phyloP scores from a whole-genome alignment of 805 yeast species.

The Kazachstania bromeliacearum region DNA sequence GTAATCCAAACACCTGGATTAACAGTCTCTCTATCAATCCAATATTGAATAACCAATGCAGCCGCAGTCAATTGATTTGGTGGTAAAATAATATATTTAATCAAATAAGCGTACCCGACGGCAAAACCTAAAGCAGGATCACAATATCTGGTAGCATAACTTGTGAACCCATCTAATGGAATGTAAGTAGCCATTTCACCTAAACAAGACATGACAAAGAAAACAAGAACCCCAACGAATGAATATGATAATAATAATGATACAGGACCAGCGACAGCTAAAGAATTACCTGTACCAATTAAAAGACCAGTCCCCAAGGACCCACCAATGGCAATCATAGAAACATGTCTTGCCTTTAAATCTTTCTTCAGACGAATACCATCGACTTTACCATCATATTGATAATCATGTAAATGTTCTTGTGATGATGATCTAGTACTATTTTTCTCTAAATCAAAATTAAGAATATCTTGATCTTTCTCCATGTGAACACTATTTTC shows the following conservation, averaged over 20 bases:
- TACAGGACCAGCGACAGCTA: conserved; percentile 59
- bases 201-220: conserved; percentile 55
- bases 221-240: conserved; percentile 62
- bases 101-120: conserved; percentile 37
- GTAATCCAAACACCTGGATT: conserved; percentile 40
- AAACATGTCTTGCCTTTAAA: conserved; percentile 47
- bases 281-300: conserved; percentile 66
- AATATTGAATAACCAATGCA: conserved; percentile 38
- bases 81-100: conserved; percentile 39
- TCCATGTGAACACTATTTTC: neutral
- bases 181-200: conserved; percentile 63
- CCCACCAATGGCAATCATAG: conserved; percentile 76
- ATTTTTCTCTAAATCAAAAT: conserved; percentile 6
- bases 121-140: conserved; percentile 41
- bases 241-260: conserved; percentile 51
- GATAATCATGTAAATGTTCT: conserved; percentile 1
- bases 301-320: conserved; percentile 74
- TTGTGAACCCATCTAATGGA: conserved; percentile 60
- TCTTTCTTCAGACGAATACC: conserved; percentile 19
- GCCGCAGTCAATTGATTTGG: conserved; percentile 40
- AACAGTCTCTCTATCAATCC: conserved; percentile 34
- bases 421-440: neutral
- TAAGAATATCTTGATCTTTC: conserved; percentile 4
- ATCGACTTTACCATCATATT: conserved; percentile 12
- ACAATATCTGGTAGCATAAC: conserved; percentile 44